Base-by-base conservation (phyloP, 164 flowering plant species). In the Liquidambar formosana region DNA sequence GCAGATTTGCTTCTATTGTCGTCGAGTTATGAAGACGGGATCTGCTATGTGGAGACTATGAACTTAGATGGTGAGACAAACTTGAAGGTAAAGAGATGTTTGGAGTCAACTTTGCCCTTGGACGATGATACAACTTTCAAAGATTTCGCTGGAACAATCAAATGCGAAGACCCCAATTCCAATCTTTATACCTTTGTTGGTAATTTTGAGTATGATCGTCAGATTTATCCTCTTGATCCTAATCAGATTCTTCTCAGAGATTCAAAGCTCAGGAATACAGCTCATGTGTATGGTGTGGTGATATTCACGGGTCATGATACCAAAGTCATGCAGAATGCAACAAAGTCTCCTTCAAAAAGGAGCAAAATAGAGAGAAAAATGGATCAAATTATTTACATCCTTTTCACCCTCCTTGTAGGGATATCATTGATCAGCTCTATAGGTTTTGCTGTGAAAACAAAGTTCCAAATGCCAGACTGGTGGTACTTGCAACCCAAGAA, bases 41-140 rank as follows among this genome's bases (percentile, higher is more conserved):
- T 93, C 71, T 89, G 98, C 76, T 93, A 93, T 76, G 98, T 93
- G 64, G 98, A 93, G 79, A 93, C 98, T 19, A 91, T 93, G 98
- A 93, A 93, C 76, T 81, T 93, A 70, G 98, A 93, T 76, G 97
- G 98, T 23, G 98, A 93, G 73, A 93, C 98, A 51, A 93, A 91
- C 73, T 79, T 93, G 82, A 93, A 93, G 75, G 85, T 89, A 16
- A 93, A 91, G 82, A 84, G 95, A 76, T 66, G 86, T 63, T 71
- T 88, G 79, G 97, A 93, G 74, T 83, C 70, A 44, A 91, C 98
- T 8, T 73, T 81, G 64, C 71, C 83, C 22, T 69, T 88, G 70
- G 92, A 84, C 8, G 84, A 83, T 48, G 92, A 89, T 68, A 77
- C 49, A 1, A 28, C 79, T 67, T 93, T 93, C 73, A 82, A 79